Percentiles rank a stretch among this genome's conserved stretches.
These are phyloP conservation scores for Amauroascus niger DNA, from an alignment of 2,329 filamentous ascomycete genomes.

Conservation along the genomic window DNA sequence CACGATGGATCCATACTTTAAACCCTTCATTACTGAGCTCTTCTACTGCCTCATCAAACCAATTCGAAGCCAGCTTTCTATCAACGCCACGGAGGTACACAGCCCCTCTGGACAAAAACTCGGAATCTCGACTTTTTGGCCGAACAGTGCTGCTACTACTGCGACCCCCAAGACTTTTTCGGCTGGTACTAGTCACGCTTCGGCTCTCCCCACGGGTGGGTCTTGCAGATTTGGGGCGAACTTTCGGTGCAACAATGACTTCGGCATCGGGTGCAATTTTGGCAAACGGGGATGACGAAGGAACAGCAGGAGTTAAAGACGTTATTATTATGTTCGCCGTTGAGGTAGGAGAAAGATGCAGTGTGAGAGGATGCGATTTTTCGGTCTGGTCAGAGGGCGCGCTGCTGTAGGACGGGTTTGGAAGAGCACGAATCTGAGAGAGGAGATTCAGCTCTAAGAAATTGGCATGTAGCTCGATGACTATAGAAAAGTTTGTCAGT, in stretches of 20 bases:
- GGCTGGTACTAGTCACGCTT: slow-evolving; percentile 70
- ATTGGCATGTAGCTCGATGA: slow-evolving; percentile 92
- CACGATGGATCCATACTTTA: slow-evolving; percentile 75
- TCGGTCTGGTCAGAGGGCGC: slow-evolving; percentile 40
- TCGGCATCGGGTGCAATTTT: slow-evolving; percentile 92
- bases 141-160: slow-evolving; percentile 64
- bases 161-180: slow-evolving; percentile 60
- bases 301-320: slow-evolving; percentile 65
- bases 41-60: slow-evolving; percentile 61
- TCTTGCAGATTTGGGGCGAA: slow-evolving; percentile 59
- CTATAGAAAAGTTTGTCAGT: slow-evolving; percentile 27
- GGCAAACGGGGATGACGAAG: slow-evolving; percentile 64
- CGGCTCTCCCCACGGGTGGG: slow-evolving; percentile 59
- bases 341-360: slow-evolving; percentile 90
- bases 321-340: slow-evolving; percentile 84
- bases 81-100: slow-evolving; percentile 77
- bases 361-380: slow-evolving; percentile 66
- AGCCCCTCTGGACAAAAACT: slow-evolving; percentile 45
- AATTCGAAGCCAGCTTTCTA: slow-evolving; percentile 57
- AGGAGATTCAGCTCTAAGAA: slow-evolving; percentile 92
- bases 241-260: slow-evolving; percentile 93
- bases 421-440: slow-evolving; percentile 83
- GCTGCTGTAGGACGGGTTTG: slow-evolving; percentile 63
- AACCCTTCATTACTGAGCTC: slow-evolving; percentile 50
- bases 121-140: slow-evolving; percentile 48